A percentile compares a stretch with the other conserved stretches of the same genome.
These are phyloP conservation scores for Penicillium angulare DNA, from an alignment of 495 filamentous ascomycete genomes.

Conservation along the genomic window DNA sequence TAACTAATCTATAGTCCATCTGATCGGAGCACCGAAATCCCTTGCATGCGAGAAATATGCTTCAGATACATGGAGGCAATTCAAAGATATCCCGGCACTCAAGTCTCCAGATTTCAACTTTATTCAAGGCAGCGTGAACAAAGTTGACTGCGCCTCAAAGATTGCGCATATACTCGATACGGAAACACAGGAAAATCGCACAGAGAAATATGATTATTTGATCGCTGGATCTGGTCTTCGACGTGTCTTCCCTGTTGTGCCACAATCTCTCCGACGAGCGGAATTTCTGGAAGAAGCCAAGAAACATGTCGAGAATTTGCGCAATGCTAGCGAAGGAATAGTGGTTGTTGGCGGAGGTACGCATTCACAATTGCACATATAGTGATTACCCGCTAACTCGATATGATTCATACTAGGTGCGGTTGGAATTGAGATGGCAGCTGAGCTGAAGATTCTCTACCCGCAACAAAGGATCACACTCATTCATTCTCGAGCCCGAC, in stretches of 20 bases:
- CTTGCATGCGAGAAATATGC: slow-evolving; percentile 55
- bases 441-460: slow-evolving; percentile 60
- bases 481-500: slow-evolving; percentile 61
- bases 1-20: slow-evolving; percentile 41
- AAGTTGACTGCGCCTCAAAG: slow-evolving; percentile 52
- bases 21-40: slow-evolving; percentile 64
- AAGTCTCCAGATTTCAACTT: slow-evolving; percentile 49
- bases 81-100: slow-evolving; percentile 57
- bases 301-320: slow-evolving; percentile 22
- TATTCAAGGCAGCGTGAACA: slow-evolving; percentile 55
- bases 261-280: slow-evolving; percentile 50
- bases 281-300: slow-evolving; percentile 57
- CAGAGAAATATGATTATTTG: slow-evolving; percentile 61
- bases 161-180: slow-evolving; percentile 43
- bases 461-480: slow-evolving; percentile 59
- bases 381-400: neutral
- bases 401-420: slow-evolving; percentile 44
- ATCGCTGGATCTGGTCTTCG: slow-evolving; percentile 60
- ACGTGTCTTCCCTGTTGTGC: slow-evolving; percentile 62
- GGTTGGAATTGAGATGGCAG: slow-evolving; percentile 70
- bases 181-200: slow-evolving; percentile 13
- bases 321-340: slow-evolving; percentile 43
- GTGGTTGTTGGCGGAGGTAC: slow-evolving; percentile 56
- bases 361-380: neutral
- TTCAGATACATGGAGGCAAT: slow-evolving; percentile 59